These are phyloP conservation scores for Periconia digitata DNA, from an alignment of 2,329 filamentous ascomycete species.

Conservation along the genomic window DNA sequence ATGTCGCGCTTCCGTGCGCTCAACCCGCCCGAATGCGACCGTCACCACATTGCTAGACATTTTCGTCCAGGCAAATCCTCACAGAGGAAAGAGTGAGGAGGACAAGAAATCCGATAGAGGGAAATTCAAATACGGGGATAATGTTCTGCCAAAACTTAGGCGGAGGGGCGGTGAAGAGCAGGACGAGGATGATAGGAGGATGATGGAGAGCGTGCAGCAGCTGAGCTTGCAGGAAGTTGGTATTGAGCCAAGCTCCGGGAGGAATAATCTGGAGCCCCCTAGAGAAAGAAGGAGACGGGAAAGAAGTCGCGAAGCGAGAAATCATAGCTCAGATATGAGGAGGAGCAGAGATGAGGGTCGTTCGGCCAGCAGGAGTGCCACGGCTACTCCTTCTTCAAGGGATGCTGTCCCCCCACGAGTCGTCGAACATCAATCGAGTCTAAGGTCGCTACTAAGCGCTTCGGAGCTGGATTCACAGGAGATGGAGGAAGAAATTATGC, in stretches of 20 bases:
- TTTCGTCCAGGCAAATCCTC: conserved; percentile 78
- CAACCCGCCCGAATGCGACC: conserved; percentile 86
- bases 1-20: conserved; percentile 83
- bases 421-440: conserved; percentile 85
- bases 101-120: conserved; percentile 77
- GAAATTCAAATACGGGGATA: conserved; percentile 80
- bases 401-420: conserved; percentile 51
- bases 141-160: conserved; percentile 67
- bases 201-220: conserved; percentile 71
- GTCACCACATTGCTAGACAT: conserved; percentile 89
- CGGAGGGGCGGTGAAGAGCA: conserved; percentile 52
- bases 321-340: conserved; percentile 24
- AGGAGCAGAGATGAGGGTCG: conserved; percentile 26
- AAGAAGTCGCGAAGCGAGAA: conserved; percentile 42
- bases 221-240: conserved; percentile 72
- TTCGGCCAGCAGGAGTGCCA: conserved; percentile 28
- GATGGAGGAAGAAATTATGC: conserved; percentile 83
- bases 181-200: conserved; percentile 67
- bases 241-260: conserved; percentile 48
- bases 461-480: conserved; percentile 76
- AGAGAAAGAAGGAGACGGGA: conserved; percentile 36
- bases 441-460: conserved; percentile 80
- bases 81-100: conserved; percentile 65
- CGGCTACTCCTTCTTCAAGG: conserved; percentile 16
- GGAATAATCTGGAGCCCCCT: conserved; percentile 27